Conservation (phyloP, 352 stramenopile species). For the Phytophthora pisi region DNA sequence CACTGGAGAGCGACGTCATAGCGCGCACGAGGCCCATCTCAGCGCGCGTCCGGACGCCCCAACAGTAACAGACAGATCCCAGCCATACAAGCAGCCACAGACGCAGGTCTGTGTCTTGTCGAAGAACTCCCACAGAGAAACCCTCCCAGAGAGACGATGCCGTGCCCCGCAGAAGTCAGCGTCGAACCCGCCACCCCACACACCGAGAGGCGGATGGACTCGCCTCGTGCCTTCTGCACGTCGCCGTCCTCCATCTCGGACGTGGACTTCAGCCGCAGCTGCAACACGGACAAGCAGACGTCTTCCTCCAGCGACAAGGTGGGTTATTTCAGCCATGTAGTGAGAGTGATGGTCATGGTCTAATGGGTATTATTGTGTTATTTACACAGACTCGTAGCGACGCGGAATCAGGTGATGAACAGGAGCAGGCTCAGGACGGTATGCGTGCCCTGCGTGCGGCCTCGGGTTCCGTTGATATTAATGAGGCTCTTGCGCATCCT, state of each 20-base stretch:
- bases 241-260: conserved; percentile 76
- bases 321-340: neutral
- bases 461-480: conserved; percentile 69
- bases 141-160: conserved; percentile 19
- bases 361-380: conserved; percentile 3
- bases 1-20: neutral
- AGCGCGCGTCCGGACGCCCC: neutral
- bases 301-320: conserved; percentile 41
- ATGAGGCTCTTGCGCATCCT: conserved; percentile 71
- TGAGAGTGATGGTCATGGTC: neutral
- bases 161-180: conserved; percentile 18
- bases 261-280: conserved; percentile 40
- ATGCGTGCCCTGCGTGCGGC: conserved; percentile 36
- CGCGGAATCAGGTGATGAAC: conserved; percentile 45
- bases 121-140: conserved; percentile 4
- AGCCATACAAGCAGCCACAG: neutral
- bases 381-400: conserved; percentile 10
- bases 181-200: conserved; percentile 7
- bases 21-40: neutral
- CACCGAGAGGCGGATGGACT: conserved; percentile 41
- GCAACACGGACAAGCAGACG: conserved; percentile 4
- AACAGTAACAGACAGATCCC: neutral
- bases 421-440: conserved; percentile 38
- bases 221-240: conserved; percentile 45
- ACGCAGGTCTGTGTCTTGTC: conserved; percentile 11